Evolutionary conservation across 2,329 filamentous ascomycete species (phyloP), one percentile per base, ranked within the genome.

Genomic region (Colletotrichum godetiae): DNA sequence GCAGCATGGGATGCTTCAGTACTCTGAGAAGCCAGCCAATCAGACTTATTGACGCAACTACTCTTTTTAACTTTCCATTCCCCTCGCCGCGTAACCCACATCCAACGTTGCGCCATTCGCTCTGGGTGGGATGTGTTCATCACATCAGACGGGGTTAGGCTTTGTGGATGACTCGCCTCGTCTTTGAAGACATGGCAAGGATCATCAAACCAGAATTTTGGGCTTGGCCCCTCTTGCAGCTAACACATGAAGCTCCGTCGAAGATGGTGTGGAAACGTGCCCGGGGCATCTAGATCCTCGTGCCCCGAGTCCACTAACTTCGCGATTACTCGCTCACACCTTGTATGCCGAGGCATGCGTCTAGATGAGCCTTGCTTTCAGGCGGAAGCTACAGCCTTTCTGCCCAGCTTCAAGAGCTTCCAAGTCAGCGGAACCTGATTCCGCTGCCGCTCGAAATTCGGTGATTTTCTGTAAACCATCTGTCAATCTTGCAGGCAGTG

Each of bases 161-260:
- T 68, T 68, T 49, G 27, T 27, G 19, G 67, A 68, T 68, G 67
- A 68, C 67, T 68, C 67, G 67, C 49, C 58, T 22, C 8, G 61
- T 53, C 66, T 33, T n/a, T 46, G n/a, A 29, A 60, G 6, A 52
- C 8, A 13, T 15, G 8, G 42, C 42, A 42, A 42, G 37, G 37
- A 6, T 19, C 6, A 19, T 42, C 37, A 42, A 42, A 42, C 37
- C 37, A 42, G 37, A 19, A 42, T 42, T 13, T 7, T 49, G 8
- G 42, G 42, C 42, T 49, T 49, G 19, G 6, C 42, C 19, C 42
- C 8, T 42, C 37, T 42, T 19, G 13, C 37, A 42, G 37, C 37
- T 19, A 7, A 13, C 11, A n/a, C 42, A 49, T 11, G 19, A 49
- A n/a, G 15, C 42, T n/a, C 19, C 19, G 10, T 46, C 8, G 19